Conservation (phyloP, 2,329 filamentous ascomycete genomes). For the Aureobasidium namibiae region DNA sequence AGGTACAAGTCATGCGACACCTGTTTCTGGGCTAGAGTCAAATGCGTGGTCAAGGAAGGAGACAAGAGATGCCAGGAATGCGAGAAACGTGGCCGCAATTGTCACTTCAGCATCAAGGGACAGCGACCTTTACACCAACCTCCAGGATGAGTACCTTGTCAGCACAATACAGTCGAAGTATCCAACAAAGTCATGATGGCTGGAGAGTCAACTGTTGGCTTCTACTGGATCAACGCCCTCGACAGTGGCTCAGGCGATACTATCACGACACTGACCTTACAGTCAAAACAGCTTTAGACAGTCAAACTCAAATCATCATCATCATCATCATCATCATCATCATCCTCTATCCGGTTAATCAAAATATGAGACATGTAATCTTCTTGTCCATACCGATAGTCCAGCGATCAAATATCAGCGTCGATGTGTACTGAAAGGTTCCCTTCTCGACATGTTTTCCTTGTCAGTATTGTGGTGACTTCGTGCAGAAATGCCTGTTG, state of each 20-base stretch:
- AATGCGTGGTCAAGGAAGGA: background rate
- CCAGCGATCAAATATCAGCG: background rate
- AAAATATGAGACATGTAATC: background rate
- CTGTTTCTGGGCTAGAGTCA: background rate
- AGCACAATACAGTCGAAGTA: background rate
- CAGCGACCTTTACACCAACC: background rate
- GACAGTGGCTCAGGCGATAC: too few species aligned
- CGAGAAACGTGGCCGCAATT: background rate
- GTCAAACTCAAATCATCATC: background rate
- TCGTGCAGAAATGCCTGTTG: too few species aligned
- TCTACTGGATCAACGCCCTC: too few species aligned
- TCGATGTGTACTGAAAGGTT: too few species aligned
- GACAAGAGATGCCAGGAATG: background rate
- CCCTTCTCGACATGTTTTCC: too few species aligned
- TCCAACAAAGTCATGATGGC: too few species aligned
- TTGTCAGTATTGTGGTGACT: background rate
- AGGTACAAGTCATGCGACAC: background rate
- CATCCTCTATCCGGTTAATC: too few species aligned
- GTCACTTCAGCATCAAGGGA: background rate
- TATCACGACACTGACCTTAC: too few species aligned
- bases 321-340: too few species aligned
- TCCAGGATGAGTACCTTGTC: background rate
- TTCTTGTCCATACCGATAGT: background rate
- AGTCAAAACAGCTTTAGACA: background rate
- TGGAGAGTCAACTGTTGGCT: background rate